Base-by-base conservation (phyloP, 2,329 filamentous ascomycete genomes). In the Sclerotinia borealis region DNA sequence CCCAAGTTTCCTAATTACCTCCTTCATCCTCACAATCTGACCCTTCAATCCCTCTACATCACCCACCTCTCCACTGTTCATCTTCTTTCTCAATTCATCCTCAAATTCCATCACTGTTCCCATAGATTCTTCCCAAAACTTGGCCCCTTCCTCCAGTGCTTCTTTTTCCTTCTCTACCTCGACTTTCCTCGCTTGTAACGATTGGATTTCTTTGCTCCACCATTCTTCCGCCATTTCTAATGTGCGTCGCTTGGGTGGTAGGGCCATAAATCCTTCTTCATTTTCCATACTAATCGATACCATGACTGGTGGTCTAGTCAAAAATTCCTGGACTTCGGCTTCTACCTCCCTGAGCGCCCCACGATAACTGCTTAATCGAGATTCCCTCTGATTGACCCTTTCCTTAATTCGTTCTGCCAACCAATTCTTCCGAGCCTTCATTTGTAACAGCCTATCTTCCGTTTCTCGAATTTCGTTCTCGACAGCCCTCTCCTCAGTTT, bases 361-460 rank as follows among this genome's bases (percentile, higher is more conserved):
- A 25, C 81, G 84, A 73, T 91, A 92, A 0, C 88, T 87, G 62
- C 87, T 90, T 17, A 92, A 74, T n/a, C 85, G 85, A 2, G 89
- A 86, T 72, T 92, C 89, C 43, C 87, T 79, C 61, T 81, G 81
- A 68, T 87, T 92, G 66, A 82, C 81, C 1, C 85, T 80, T 62
- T 88, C 85, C 8, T 83, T 79, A 51, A 91, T 84, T 70, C 84
- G 81, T 3, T 80, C 80, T 65, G 83, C 76, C 0, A 92, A 75
- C 72, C 80, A 82, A n/a, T 81, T 78, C 68, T 86, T 84, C 34
- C 83, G 79, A 52, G 80, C 81, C 69, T 85, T 85, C 76, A 92
- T 79, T 3, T 80, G 80, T 29, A 80, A 78, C 2, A 93, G 78
- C 67, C 83, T 83, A 69, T 85, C 80, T 73, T 92, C 88, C 37